Base-by-base conservation (phyloP, 2,329 filamentous ascomycete species). In the Mollisiaceae sp. region DNA sequence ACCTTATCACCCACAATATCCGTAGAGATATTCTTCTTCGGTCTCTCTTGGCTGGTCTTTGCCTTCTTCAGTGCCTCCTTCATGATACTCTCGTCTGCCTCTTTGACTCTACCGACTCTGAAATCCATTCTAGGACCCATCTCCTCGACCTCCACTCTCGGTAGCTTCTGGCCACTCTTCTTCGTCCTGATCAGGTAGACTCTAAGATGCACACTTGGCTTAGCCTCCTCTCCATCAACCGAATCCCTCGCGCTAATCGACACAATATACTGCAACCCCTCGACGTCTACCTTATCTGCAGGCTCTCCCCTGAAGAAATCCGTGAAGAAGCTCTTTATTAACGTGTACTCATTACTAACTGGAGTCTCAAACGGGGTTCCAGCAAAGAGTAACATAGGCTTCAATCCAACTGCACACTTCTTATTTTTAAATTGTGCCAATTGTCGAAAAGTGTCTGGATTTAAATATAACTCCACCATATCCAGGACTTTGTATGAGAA, bases 1-100 rank as follows among this genome's bases (percentile, higher is more conserved):
- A 98, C 85, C 89, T 98, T 98, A 80, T 99, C 95, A 77, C 95
- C 95, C 81, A 99, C 93, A 52, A 89, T 80, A 78, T 98, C 94
- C 64, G 91, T 96, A 62, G 89, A 87, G 73, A 99, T 90, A 79
- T 99, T 99, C 90, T 99, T 99, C 90, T 97, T 98, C 67, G 90
- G 90, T 80, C 85, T 83, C 81, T 92, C 90, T 81, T 92, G 89
- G 45, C 79, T 80, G 45, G 87, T 87, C 84, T 90, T 94, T 59
- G 92, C 86, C 82, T 90, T 93, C 86, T 90, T 92, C 86, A 97
- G 85, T 20, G 94, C 93, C 79, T 94, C 91, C 86, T 97, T 98
- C 85, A 91, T 86, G 80, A 92, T 86, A 14, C 85, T 86, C 74
- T 88, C 85, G 72, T 97, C 93, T 0, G 94, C 88, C 78, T 95